Conservation (phyloP, 768 basidiomycete genomes). For the Russula dissimulans region DNA sequence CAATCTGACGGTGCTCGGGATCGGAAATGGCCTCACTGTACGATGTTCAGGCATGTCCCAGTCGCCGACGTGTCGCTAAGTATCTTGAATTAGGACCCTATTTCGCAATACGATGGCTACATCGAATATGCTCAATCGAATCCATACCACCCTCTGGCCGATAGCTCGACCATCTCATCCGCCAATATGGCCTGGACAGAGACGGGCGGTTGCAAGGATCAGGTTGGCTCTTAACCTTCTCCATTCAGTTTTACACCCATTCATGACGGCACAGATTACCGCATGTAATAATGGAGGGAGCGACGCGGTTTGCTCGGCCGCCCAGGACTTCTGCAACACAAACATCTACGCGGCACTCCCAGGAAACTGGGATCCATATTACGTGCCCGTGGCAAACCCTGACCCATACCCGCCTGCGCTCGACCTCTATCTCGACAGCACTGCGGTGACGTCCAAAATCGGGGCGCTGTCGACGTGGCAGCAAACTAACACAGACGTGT, state of each 20-base stretch:
- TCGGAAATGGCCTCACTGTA: slow-evolving; percentile 56
- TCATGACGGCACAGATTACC: slow-evolving; percentile 32
- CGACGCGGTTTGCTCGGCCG: slow-evolving; percentile 43
- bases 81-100: slow-evolving; percentile 24
- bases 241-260: neutral
- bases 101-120: slow-evolving; percentile 51
- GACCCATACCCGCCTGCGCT: slow-evolving; percentile 43
- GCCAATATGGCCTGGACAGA: slow-evolving; percentile 38
- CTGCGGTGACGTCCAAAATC: slow-evolving; percentile 29
- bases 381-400: slow-evolving; percentile 34
- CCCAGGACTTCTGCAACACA: slow-evolving; percentile 52
- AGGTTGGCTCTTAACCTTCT: slow-evolving; percentile 26
- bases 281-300: slow-evolving; percentile 41
- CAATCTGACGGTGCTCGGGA: slow-evolving; percentile 53
- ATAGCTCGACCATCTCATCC: slow-evolving; percentile 29
- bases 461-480: slow-evolving; percentile 39
- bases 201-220: slow-evolving; percentile 40
- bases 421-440: slow-evolving; percentile 24
- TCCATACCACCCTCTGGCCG: slow-evolving; percentile 46
- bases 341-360: slow-evolving; percentile 26
- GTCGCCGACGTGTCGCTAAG: neutral
- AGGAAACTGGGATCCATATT: slow-evolving; percentile 50
- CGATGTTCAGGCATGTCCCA: slow-evolving; percentile 4
- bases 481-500: slow-evolving; percentile 34
- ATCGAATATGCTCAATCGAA: slow-evolving; percentile 46